phyloP scores from a whole-genome alignment of 2,329 filamentous ascomycete species.

The Paracamarosporium sp. region DNA sequence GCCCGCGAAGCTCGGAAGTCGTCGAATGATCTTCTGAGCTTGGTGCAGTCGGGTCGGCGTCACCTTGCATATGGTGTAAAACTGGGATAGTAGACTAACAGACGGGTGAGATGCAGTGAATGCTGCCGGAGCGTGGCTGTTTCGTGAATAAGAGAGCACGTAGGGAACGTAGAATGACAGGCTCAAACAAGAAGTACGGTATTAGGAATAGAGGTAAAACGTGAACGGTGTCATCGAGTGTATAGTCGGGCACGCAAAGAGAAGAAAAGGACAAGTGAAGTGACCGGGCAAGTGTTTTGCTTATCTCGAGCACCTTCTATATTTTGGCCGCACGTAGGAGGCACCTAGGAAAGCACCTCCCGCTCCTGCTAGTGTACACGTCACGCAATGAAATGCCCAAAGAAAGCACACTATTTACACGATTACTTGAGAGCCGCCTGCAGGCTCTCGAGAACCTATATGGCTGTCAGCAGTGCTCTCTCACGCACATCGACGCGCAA shows the following conservation, averaged over 20 bases:
- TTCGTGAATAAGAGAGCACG: conserved; percentile 5
- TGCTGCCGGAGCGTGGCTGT: conserved; percentile 12
- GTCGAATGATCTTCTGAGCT: conserved; percentile 22
- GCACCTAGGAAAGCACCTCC: conserved; percentile 34
- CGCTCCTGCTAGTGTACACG: conserved; percentile 45
- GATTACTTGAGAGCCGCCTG: conserved; percentile 81
- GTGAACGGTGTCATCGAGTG: conserved; percentile 22
- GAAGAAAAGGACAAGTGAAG: conserved; percentile 8
- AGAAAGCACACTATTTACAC: conserved; percentile 51
- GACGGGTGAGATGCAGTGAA: not conserved
- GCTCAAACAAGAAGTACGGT: conserved; percentile 7
- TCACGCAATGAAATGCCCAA: conserved; percentile 29
- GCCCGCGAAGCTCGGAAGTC: conserved; percentile 18
- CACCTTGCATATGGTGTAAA: conserved; percentile 29
- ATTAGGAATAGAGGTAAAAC: conserved; percentile 23
- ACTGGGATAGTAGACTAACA: not conserved
- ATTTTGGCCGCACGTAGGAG: conserved; percentile 37
- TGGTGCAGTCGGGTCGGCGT: conserved; percentile 25
- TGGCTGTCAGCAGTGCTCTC: conserved; percentile 43
- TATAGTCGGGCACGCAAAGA: conserved; percentile 16
- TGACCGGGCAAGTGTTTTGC: conserved; percentile 28
- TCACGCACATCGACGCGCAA: conserved; percentile 11
- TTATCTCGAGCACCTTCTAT: conserved; percentile 42
- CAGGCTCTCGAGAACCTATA: conserved; percentile 81
- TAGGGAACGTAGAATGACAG: conserved; percentile 11